Evolutionary conservation across 148 eudicot genomes (phyloP), one percentile per base, ranked within the genome.

Genomic region (Chenopodium quinoa): DNA sequence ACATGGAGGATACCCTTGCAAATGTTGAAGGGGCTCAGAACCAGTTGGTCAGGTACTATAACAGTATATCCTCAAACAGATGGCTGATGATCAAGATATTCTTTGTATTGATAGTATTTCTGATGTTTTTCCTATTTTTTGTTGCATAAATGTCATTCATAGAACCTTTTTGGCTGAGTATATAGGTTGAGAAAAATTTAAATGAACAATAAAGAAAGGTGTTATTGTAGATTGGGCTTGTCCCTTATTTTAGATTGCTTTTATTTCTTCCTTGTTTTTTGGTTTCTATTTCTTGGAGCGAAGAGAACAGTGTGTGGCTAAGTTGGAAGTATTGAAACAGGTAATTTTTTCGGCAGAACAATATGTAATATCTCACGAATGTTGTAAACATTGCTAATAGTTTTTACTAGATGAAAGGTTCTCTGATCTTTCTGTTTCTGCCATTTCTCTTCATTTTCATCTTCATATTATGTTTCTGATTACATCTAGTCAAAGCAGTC

Each of bases 31-130:
- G 92, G 34, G 94, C 97, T 29, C 97, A 93, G 76, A 90, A 83
- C 77, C 91, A 89, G 77, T 82, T 91, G 84, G 88, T 87, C 77
- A 90, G 93, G 89, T 92, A 93, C 82, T 90, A 92, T 14, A 93
- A 89, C 86, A 88, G 97, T 84, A 92, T 93, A 86, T 93, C 97
- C 60, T 93, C 97, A 29, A 93, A 93, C 87, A 83, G 97, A 78
- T 93, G 97, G 97, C 91, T 93, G 90, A 93, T 93, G 97, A 92
- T 93, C 89, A 93, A 93, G 86, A 92, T 93, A 87, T 93, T 92
- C 83, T 87, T 89, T 88, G 95, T 93, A 76, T 87, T 93, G 86
- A 86, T 93, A 83, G 89, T 90, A 58, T 93, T 92, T 82, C 91
- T 93, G 75, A 90, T 92, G 92, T 88, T 93, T 84, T 93, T 93